Evolutionary conservation across 2,329 filamentous ascomycete species (phyloP).

Genomic region (Alternaria postmessia): DNA sequence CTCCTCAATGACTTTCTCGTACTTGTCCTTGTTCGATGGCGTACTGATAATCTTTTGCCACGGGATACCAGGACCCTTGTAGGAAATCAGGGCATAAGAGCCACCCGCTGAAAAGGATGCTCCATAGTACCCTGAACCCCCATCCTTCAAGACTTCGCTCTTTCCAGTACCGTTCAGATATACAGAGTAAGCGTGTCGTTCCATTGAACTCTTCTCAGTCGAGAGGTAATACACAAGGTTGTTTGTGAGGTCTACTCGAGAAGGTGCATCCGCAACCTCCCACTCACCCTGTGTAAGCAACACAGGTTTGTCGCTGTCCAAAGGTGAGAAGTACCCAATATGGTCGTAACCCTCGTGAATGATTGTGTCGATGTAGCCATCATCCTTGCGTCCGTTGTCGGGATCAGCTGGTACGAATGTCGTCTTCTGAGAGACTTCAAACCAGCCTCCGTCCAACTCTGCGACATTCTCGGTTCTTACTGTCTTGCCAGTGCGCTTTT

Average conservation of each 20-base stretch:
- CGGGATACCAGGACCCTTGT: constrained; percentile 84
- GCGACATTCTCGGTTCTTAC: constrained; percentile 82
- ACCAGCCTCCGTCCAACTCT: constrained; percentile 94
- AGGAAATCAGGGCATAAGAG: constrained; percentile 83
- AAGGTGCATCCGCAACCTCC: constrained; percentile 89
- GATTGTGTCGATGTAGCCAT: constrained; percentile 93
- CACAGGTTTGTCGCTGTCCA: constrained; percentile 82
- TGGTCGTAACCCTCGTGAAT: constrained; percentile 89
- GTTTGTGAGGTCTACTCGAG: constrained; percentile 81
- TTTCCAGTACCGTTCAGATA: constrained; percentile 80
- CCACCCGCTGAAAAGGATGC: constrained; percentile 85
- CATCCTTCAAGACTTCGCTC: constrained; percentile 75
- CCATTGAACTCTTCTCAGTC: constrained; percentile 85
- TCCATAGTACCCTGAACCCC: constrained; percentile 77
- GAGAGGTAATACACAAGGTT: constrained; percentile 92
- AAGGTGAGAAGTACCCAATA: constrained; percentile 88
- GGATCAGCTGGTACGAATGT: constrained; percentile 86
- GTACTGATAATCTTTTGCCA: constrained; percentile 92
- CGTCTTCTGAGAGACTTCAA: constrained; percentile 89
- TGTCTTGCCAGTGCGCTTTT: constrained; percentile 74
- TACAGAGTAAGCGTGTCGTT: constrained; percentile 92
- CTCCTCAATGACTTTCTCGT: constrained; percentile 77
- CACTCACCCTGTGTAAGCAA: constrained; percentile 88
- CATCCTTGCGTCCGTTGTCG: constrained; percentile 74
- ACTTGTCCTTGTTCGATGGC: constrained; percentile 70